Base-by-base conservation (phyloP, 805 yeast genomes). In the Kuraishia capsulata region DNA sequence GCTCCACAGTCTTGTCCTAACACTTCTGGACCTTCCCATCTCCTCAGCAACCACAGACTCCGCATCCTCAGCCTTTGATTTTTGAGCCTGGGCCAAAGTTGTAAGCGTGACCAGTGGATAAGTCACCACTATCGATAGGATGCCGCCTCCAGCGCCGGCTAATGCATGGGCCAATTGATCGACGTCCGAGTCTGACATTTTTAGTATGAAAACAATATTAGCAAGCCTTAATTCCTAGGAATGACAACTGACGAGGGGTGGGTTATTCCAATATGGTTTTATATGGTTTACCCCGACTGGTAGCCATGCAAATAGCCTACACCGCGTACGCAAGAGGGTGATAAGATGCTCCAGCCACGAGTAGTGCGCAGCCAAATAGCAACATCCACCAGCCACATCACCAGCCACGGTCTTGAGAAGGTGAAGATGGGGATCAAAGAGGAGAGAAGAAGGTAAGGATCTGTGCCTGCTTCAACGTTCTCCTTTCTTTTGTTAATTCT, bases 61-160 rank as follows among this genome's bases (percentile, higher is more conserved):
- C 44, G 66, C 70, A 8, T 11, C 26, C 10, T 23, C 26, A 11
- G 10, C 11, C 10, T 11, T 8, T 13, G 9, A 11, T 17, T 28
- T 28, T 13, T 28, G 31, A n/a, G 90, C 82, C 56, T 89, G 97
- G 3, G 96, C 94, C 38, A 85, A 72, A 0, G 96, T 88, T 2
- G 95, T 81, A 40, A 88, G 62, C 1, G 95, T 83, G 42, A 86
- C 87, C 49, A 89, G 65, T 1, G 97, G 97, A 54, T 89, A 89
- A 0, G 97, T 89, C 30, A 87, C 78, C 0, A 81, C 72, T 81
- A 87, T 82, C 2, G 95, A 75, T 21, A 86, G 69, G 18, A 90
- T 88, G 11, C 97, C 97, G 20, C 96, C 95, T 5, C 89, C 81
- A 26, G 96, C 95, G 9, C 97, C 97, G 4, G 96, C 83, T 9